These are phyloP conservation scores for Schwanniomyces sp. DNA, from an alignment of 805 yeast genomes.

Conservation along the genomic window DNA sequence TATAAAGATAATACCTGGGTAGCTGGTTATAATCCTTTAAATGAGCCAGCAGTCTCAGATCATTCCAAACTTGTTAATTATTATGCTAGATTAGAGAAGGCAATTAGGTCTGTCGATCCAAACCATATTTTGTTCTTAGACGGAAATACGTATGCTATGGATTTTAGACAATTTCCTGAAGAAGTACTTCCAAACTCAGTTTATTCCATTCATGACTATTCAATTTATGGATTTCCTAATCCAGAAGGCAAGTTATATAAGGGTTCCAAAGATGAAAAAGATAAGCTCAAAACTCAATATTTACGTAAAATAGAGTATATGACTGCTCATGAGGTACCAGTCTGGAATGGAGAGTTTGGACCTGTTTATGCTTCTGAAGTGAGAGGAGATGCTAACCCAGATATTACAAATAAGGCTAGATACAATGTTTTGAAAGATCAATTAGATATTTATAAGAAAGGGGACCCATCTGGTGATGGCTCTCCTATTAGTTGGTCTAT, in stretches of 20 bases:
- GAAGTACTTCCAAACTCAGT: slow-evolving; percentile 42
- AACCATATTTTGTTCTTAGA: slow-evolving; percentile 51
- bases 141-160: slow-evolving; percentile 53
- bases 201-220: slow-evolving; percentile 52
- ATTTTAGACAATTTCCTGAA: slow-evolving; percentile 47
- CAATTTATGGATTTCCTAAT: slow-evolving; percentile 46
- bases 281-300: slow-evolving; percentile 37
- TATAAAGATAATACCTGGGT: slow-evolving; percentile 49
- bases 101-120: slow-evolving; percentile 44
- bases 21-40: slow-evolving; percentile 56
- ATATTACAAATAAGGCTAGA: slow-evolving; percentile 36
- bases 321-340: slow-evolving; percentile 41
- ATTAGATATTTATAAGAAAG: slow-evolving; percentile 40
- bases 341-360: slow-evolving; percentile 57
- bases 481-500: slow-evolving; percentile 50
- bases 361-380: slow-evolving; percentile 47
- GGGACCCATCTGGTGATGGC: slow-evolving; percentile 50
- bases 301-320: slow-evolving; percentile 45
- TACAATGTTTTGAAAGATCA: slow-evolving; percentile 47
- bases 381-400: slow-evolving; percentile 42
- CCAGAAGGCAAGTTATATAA: slow-evolving; percentile 27
- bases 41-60: slow-evolving; percentile 50
- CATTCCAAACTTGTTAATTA: slow-evolving; percentile 40
- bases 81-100: slow-evolving; percentile 38
- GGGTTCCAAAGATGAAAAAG: slow-evolving; percentile 35